Conservation (phyloP, 2,329 filamentous ascomycete genomes). For the Fusarium sp. region DNA sequence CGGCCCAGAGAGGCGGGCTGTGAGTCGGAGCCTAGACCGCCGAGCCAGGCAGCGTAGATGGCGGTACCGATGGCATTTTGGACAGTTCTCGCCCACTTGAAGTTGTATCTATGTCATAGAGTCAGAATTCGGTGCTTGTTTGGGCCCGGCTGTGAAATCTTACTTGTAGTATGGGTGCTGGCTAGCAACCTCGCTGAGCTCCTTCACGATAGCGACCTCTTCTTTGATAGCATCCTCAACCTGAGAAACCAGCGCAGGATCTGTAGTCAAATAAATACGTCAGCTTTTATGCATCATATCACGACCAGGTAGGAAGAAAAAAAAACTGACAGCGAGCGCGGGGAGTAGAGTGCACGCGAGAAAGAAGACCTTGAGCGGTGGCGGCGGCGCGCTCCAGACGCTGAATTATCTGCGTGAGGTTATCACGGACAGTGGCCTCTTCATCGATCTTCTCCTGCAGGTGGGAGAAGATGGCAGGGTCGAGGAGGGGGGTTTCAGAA, state of each 20-base stretch:
- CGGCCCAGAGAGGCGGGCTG: conserved; percentile 69
- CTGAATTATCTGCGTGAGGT: conserved; percentile 84
- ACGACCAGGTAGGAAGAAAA: background rate
- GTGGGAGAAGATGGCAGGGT: conserved; percentile 86
- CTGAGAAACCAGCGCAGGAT: conserved; percentile 75
- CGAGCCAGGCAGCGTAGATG: conserved; percentile 79
- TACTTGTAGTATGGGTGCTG: conserved; percentile 97
- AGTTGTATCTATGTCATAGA: conserved; percentile 73
- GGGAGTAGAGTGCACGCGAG: conserved; percentile 89
- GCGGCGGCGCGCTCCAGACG: conserved; percentile 86
- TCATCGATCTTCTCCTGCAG: conserved; percentile 92
- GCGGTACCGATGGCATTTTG: conserved; percentile 79
- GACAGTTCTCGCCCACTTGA: conserved; percentile 84
- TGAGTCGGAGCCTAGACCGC: conserved; percentile 72
- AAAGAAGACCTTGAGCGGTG: conserved; percentile 84
- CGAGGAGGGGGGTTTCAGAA: conserved; percentile 62
- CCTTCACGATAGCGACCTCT: conserved; percentile 77
- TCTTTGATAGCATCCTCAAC: conserved; percentile 79
- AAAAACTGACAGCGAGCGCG: conserved; percentile 65
- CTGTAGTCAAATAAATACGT: conserved; percentile 51
- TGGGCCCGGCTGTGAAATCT: conserved; percentile 22
- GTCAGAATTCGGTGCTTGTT: conserved; percentile 17
- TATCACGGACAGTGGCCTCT: conserved; percentile 84
- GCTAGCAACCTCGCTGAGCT: conserved; percentile 80
- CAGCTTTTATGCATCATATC: background rate